Evolutionary conservation across 176 grass and related monocot genomes (phyloP).

Genomic region (Ensete glaucum): DNA sequence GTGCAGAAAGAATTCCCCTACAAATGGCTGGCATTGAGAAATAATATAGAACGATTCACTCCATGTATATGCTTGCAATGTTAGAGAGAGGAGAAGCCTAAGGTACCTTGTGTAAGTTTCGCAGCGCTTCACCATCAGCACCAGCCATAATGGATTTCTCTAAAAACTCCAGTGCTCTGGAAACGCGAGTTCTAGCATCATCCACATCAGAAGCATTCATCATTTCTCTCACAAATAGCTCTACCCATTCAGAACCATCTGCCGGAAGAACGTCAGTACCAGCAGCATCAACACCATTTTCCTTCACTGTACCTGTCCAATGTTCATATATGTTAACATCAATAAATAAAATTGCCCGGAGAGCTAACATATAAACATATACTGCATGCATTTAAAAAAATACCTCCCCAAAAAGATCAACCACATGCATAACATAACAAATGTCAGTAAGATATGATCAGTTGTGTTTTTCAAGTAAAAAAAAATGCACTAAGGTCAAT

Average conservation of each 20-base stretch:
- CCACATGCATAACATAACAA: no score
- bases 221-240: conserved; percentile 35
- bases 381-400: no score
- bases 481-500: no score
- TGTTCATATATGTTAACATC: not conserved
- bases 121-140: not conserved
- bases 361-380: no score
- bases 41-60: no score
- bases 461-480: no score
- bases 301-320: not conserved
- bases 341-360: not conserved
- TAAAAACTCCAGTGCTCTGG: conserved; percentile 26
- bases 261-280: not conserved
- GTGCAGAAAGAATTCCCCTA: not conserved
- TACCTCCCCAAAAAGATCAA: no score
- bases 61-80: no score
- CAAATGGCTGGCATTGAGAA: no score
- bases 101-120: conserved; percentile 24
- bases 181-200: conserved; percentile 22
- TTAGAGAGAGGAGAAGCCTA: not conserved
- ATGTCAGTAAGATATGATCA: no score
- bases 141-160: conserved; percentile 24
- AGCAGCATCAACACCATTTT: conserved; percentile 6
- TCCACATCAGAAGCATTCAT: conserved; percentile 16
- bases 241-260: conserved; percentile 37